A percentile compares a stretch with the other conserved stretches of the same genome.
Conservation (phyloP, 2,329 filamentous ascomycete genomes). For the Penicillium vulpinum region DNA sequence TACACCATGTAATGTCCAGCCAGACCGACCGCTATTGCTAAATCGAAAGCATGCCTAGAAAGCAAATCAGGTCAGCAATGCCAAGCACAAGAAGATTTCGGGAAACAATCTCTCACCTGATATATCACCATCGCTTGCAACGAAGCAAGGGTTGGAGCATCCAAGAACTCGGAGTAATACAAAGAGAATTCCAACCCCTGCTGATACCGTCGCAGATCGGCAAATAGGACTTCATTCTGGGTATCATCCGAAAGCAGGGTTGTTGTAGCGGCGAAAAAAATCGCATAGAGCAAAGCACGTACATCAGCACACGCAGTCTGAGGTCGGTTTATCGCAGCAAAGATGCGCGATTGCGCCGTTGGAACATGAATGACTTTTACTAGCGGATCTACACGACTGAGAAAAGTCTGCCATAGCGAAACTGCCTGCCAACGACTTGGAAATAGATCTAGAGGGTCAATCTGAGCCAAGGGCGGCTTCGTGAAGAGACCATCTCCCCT, state of each 20-base stretch:
- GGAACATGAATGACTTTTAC: slow-evolving; percentile 34
- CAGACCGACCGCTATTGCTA: slow-evolving; percentile 25
- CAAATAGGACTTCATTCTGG: slow-evolving; percentile 10
- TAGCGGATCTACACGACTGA: slow-evolving; percentile 30
- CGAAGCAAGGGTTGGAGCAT: slow-evolving; percentile 39
- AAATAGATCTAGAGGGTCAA: slow-evolving; percentile 17
- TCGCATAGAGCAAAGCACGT: slow-evolving; percentile 29
- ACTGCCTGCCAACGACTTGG: slow-evolving; percentile 27
- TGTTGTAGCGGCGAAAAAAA: slow-evolving; percentile 30
- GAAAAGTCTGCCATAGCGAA: slow-evolving; percentile 31
- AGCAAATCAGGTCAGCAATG: not conserved
- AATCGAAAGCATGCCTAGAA: slow-evolving; percentile 21
- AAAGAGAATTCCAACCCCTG: slow-evolving; percentile 42
- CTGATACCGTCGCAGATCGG: slow-evolving; percentile 23
- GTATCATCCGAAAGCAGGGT: slow-evolving; percentile 19
- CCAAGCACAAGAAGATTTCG: accelerated
- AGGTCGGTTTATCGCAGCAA: slow-evolving; percentile 30
- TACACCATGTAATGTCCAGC: slow-evolving; percentile 54
- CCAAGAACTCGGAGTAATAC: slow-evolving; percentile 43
- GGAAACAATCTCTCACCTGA: slow-evolving; percentile 27
- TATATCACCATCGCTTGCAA: slow-evolving; percentile 41
- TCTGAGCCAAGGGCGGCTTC: slow-evolving; percentile 15
- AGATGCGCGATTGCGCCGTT: slow-evolving; percentile 27
- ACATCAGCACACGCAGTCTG: slow-evolving; percentile 19
- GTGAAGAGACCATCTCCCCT: slow-evolving; percentile 26